Evolutionary conservation across 1,139 yeast species (phyloP), one percentile per base, ranked within the genome.

Genomic region (Lodderomyces elongisporus): DNA sequence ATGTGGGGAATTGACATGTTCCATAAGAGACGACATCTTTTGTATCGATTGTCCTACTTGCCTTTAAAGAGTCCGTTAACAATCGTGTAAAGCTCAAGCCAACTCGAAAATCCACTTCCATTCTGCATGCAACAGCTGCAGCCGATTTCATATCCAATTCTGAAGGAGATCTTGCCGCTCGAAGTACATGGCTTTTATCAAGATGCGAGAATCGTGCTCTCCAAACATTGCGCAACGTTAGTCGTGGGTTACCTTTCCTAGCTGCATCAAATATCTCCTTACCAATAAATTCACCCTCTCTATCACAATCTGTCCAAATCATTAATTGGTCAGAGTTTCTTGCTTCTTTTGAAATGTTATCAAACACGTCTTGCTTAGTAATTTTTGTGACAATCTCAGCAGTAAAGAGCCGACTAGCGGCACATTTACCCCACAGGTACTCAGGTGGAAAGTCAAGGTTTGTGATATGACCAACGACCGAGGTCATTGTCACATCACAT

Each of bases 241-340:
- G 49, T 1, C 58, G 44, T 1, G 60, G 49, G 52, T 85, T 88
- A 1, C 70, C 70, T 43, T 63, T 62, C 31, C 58, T 54, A 0
- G 96, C 96, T 4, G 81, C 82, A 37, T 75, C 69, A 31, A 74
- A 68, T 16, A 93, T 76, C 51, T 91, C 97, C 65, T 74, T 78
- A 0, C 98, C 99, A 40, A 93, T 93, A 52, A 81, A 83, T 56
- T 93, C 99, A 1, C 99, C 99, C 52, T 93, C 99, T 27, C 98
- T 68, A 65, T 93, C 99, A 59, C 97, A 91, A 68, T 93, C 99
- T 2, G 98, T 93, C 98, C 98, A 93, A 7, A 93, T 87, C 83
- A 85, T 85, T 41, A 93, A 60, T 31, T 66, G 63, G 33, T 77
- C 71, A 4, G 85, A 74, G 20, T 47, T 51, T 25, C 79, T 54